These are phyloP conservation scores for Xylaria scruposa DNA, from an alignment of 495 filamentous ascomycete genomes.

Conservation along the genomic window DNA sequence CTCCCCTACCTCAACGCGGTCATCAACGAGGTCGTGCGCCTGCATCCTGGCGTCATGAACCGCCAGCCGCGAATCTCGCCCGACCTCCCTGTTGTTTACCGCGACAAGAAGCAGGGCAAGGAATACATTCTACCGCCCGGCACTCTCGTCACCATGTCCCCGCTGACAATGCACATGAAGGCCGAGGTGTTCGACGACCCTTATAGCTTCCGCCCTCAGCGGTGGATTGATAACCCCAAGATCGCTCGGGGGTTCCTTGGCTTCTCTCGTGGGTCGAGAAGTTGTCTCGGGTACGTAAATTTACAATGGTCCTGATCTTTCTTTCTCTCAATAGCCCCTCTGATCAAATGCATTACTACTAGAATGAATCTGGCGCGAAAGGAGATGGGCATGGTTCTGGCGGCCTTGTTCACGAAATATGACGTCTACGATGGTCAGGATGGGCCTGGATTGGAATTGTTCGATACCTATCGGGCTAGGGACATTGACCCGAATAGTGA, in stretches of 20 bases:
- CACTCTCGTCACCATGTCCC: neutral
- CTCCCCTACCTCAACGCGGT: neutral
- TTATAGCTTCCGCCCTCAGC: neutral
- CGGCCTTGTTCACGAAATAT: conserved; percentile 11
- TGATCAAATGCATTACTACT: neutral
- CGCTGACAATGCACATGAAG: neutral
- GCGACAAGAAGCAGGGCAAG: neutral
- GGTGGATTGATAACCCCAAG: conserved; percentile 1
- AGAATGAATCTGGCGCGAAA: conserved; percentile 31
- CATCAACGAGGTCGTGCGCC: neutral
- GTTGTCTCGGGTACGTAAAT: neutral
- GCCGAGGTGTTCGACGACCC: neutral
- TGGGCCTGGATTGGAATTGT: neutral
- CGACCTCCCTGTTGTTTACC: neutral
- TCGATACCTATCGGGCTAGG: neutral
- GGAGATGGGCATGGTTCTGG: conserved; percentile 21
- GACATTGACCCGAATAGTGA: conserved; percentile 20
- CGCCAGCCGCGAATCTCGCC: conserved; percentile 4
- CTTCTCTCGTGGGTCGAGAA: neutral
- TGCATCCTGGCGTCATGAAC: neutral
- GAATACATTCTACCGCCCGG: neutral
- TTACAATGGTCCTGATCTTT: neutral
- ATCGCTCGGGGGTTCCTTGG: neutral
- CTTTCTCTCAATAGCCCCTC: neutral
- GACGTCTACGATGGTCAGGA: conserved; percentile 12